These are phyloP conservation scores for Pythium dissimile DNA, from an alignment of 352 stramenopile genomes.

Conservation along the genomic window DNA sequence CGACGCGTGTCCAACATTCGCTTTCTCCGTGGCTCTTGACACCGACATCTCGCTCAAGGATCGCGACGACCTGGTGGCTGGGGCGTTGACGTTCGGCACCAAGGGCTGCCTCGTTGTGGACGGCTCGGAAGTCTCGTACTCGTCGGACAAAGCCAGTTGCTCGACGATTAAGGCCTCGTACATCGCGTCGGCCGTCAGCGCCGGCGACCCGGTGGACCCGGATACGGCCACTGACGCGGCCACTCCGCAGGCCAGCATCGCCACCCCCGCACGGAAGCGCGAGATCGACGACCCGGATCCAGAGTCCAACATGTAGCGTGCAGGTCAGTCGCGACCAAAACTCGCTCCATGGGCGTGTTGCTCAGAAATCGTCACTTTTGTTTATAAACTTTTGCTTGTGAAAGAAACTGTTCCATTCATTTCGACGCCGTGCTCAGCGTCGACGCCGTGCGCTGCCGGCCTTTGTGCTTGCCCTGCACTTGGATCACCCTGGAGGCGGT, in stretches of 20 bases:
- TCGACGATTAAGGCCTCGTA: conserved; percentile 11
- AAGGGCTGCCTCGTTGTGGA: conserved; percentile 17
- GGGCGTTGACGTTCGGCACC: conserved; percentile 7
- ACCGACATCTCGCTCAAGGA: conserved; percentile 2
- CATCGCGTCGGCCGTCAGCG: not conserved
- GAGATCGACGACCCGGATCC: conserved; percentile 15
- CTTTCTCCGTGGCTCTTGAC: conserved; percentile 4
- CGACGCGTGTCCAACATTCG: conserved; percentile 6
- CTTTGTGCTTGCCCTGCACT: not conserved
- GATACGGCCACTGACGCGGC: not conserved
- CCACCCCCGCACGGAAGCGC: not conserved
- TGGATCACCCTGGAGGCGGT: not conserved
- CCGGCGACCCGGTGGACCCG: conserved; percentile 16
- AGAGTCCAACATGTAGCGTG: conserved; percentile 1
- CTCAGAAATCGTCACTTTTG: too few relatives aligned
- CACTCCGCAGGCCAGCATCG: not conserved
- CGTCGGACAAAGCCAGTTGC: conserved; percentile 9
- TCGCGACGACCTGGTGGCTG: conserved; percentile 11
- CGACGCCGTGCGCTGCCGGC: not conserved
- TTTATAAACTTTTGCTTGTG: not conserved
- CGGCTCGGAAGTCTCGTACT: not conserved
- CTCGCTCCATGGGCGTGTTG: too few relatives aligned
- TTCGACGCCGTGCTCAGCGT: not conserved
- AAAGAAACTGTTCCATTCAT: not conserved
- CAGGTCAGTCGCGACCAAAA: too few relatives aligned